Percentiles rank a stretch among this genome's conserved stretches.
Conservation (phyloP, 1,139 yeast genomes). For the Protomyces lactucae-debilis region DNA sequence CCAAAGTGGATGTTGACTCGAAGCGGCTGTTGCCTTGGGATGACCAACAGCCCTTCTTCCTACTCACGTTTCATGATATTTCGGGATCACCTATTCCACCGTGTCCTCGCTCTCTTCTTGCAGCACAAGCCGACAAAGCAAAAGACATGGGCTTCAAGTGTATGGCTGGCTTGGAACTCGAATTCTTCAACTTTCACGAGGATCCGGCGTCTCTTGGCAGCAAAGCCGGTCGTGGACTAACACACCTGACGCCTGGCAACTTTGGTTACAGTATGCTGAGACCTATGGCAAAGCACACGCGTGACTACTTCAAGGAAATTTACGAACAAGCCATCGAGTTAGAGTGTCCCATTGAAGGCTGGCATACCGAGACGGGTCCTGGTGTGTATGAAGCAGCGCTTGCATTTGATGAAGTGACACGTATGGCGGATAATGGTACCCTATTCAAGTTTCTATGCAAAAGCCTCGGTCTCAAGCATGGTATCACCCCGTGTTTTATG, state of each 20-base stretch:
- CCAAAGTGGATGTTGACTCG: conserved; percentile 37
- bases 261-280: conserved; percentile 42
- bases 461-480: conserved; percentile 37
- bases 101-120: conserved; percentile 39
- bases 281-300: conserved; percentile 36
- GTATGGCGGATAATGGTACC: conserved; percentile 40
- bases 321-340: conserved; percentile 35
- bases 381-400: conserved; percentile 43
- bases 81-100: conserved; percentile 38
- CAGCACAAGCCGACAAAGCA: conserved; percentile 32
- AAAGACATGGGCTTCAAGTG: conserved; percentile 28
- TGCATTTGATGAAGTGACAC: conserved; percentile 37
- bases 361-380: conserved; percentile 44
- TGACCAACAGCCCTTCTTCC: conserved; percentile 37
- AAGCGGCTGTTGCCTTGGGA: conserved; percentile 40
- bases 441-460: conserved; percentile 40
- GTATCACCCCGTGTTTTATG: conserved; percentile 42
- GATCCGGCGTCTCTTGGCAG: conserved; percentile 36
- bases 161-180: conserved; percentile 42
- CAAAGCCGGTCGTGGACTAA: conserved; percentile 36
- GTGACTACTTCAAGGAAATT: conserved; percentile 38
- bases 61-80: conserved; percentile 37
- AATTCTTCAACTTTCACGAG: conserved; percentile 40
- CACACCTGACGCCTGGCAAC: conserved; percentile 37
- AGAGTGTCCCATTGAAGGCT: conserved; percentile 39